phyloP scores from a whole-genome alignment of 768 basidiomycete genomes.

The Lactifluus subvellereus region DNA sequence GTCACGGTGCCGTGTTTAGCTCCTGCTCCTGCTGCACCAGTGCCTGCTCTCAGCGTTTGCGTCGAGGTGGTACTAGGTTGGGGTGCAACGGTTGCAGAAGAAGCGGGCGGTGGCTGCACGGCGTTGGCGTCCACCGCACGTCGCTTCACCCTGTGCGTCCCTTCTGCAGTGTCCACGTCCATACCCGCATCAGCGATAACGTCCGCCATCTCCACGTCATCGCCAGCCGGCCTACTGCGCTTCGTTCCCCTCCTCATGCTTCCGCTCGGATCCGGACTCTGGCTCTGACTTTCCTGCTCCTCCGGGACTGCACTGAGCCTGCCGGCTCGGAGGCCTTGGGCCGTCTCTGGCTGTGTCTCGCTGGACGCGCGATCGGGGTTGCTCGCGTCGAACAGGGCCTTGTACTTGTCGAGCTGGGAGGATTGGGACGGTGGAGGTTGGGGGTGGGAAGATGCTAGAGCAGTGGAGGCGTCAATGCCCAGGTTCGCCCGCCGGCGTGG shows the following conservation, averaged over 20 bases:
- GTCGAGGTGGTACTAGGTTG: not conserved
- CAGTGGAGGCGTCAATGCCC: not conserved
- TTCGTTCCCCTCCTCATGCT: constrained; percentile 7
- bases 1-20: not conserved
- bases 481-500: constrained; percentile 17
- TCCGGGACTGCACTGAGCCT: constrained; percentile 10
- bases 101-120: not conserved
- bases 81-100: too few relatives aligned
- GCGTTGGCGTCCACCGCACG: constrained; percentile 6
- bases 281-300: constrained; percentile 12
- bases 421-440: not conserved
- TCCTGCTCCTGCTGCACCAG: not conserved
- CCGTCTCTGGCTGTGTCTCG: constrained; percentile 4
- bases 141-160: constrained; percentile 4
- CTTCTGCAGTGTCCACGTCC: not conserved
- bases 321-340: not conserved
- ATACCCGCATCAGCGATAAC: not conserved
- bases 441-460: not conserved
- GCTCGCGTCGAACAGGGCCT: constrained; percentile 22
- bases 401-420: constrained; percentile 23
- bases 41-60: not conserved
- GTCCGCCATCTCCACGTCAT: constrained; percentile 1
- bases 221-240: not conserved
- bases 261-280: not conserved
- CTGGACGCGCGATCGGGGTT: constrained; percentile 19